Percentiles rank a stretch among this genome's conserved stretches.
These are phyloP conservation scores for Fusarium illudens DNA, from an alignment of 2,329 filamentous ascomycete species.

Conservation along the genomic window DNA sequence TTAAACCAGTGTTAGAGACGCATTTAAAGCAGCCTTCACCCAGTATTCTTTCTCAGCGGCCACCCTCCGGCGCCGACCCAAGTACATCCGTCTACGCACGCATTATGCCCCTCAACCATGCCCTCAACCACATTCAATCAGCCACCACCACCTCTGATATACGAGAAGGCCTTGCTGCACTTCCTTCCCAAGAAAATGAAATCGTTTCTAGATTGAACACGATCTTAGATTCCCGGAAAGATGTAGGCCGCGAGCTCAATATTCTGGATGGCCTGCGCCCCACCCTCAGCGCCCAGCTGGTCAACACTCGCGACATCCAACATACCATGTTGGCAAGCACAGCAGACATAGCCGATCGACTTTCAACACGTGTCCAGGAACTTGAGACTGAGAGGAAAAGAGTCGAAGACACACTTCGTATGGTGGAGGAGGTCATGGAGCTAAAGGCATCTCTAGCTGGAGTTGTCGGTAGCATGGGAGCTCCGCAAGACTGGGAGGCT, in stretches of 20 bases:
- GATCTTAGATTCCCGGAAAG: constrained; percentile 82
- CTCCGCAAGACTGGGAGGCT: constrained; percentile 98
- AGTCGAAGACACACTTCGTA: constrained; percentile 87
- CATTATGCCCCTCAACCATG: too few species aligned
- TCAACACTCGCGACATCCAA: constrained; percentile 82
- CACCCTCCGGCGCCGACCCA: too few species aligned
- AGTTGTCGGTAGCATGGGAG: constrained; percentile 95
- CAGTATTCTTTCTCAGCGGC: too few species aligned
- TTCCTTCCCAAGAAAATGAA: constrained; percentile 78
- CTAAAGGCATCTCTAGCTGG: constrained; percentile 96
- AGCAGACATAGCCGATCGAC: constrained; percentile 82
- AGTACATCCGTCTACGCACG: too few species aligned
- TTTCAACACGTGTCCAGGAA: constrained; percentile 85
- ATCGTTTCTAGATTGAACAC: constrained; percentile 79
- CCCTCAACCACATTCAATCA: too few species aligned
- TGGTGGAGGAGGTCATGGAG: constrained; percentile 96
- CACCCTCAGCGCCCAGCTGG: constrained; percentile 84
- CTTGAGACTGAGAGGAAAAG: constrained; percentile 91
- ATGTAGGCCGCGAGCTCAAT: constrained; percentile 84
- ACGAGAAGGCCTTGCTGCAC: constrained; percentile 75
- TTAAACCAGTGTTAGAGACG: too few species aligned
- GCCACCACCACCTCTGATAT: constrained; percentile 81
- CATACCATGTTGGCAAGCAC: constrained; percentile 91
- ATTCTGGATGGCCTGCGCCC: constrained; percentile 92
- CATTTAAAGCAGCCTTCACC: too few species aligned